These are phyloP conservation scores for Aspergillus egyptiacus DNA, from an alignment of 495 filamentous ascomycete genomes.

Conservation along the genomic window DNA sequence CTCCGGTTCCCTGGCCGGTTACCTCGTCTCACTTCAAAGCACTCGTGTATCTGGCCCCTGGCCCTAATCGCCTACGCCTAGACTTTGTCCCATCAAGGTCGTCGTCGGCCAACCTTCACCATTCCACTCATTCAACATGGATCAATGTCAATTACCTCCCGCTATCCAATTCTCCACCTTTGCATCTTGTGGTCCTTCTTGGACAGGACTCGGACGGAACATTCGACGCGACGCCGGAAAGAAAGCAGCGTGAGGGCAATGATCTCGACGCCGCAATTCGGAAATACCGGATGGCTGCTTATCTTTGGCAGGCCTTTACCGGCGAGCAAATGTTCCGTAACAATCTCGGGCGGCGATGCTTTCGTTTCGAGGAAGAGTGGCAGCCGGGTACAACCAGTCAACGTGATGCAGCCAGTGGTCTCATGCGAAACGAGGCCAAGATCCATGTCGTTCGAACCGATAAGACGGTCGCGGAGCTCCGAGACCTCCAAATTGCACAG, in stretches of 20 bases:
- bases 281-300: slow-evolving; percentile 87
- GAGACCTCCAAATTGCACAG: slow-evolving; percentile 73
- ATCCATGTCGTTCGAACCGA: slow-evolving; percentile 74
- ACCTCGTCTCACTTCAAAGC: slow-evolving; percentile 84
- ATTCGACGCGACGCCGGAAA: slow-evolving; percentile 74
- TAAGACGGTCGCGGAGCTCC: slow-evolving; percentile 79
- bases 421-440: slow-evolving; percentile 83
- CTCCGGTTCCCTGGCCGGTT: slow-evolving; percentile 76
- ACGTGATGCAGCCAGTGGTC: slow-evolving; percentile 58
- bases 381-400: slow-evolving; percentile 67
- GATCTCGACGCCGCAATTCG: slow-evolving; percentile 68
- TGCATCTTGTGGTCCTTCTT: slow-evolving; percentile 79
- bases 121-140: slow-evolving; percentile 68
- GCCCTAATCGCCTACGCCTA: slow-evolving; percentile 77
- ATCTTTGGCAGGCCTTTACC: slow-evolving; percentile 94
- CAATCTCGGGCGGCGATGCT: slow-evolving; percentile 73
- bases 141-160: slow-evolving; percentile 80
- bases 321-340: slow-evolving; percentile 91
- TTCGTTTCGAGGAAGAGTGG: slow-evolving; percentile 92
- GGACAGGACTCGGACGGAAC: slow-evolving; percentile 83
- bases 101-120: slow-evolving; percentile 59
- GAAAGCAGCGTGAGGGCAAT: slow-evolving; percentile 72
- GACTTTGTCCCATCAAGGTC: slow-evolving; percentile 81
- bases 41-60: slow-evolving; percentile 77
- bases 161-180: slow-evolving; percentile 63